Conservation (phyloP, 2,329 filamentous ascomycete genomes). For the Talaromyces piceae region DNA sequence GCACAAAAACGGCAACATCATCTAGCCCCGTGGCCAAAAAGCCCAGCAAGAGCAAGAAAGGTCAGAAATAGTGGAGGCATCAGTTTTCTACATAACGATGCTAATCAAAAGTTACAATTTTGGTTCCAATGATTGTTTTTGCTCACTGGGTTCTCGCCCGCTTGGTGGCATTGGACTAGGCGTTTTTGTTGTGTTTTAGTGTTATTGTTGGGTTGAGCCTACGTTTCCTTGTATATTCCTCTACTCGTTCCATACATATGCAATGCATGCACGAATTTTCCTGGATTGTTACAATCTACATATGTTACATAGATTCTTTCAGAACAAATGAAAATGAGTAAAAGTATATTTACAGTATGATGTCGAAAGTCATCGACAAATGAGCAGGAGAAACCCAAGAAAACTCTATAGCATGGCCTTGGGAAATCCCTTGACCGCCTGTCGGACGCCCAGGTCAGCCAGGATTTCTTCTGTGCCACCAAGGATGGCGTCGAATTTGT, state of each 20-base stretch:
- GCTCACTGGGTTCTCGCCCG: neutral
- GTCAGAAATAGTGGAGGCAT: constrained; percentile 9
- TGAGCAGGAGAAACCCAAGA: neutral
- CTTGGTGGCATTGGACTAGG: constrained; percentile 8
- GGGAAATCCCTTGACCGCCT: constrained; percentile 77
- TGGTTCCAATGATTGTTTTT: constrained; percentile 1
- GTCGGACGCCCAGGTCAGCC: constrained; percentile 71
- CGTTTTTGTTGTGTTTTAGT: too few species aligned
- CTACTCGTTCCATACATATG: neutral
- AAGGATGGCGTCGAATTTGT: constrained; percentile 73
- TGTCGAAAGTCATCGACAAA: neutral
- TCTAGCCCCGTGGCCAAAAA: constrained; percentile 1
- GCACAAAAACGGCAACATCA: neutral
- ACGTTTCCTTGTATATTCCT: constrained; percentile 2
- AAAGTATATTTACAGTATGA: neutral
- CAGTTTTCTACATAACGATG: neutral
- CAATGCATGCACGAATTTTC: neutral
- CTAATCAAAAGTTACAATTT: neutral
- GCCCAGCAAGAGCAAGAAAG: constrained; percentile 12
- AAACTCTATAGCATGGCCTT: constrained; percentile 70
- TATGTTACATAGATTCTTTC: neutral
- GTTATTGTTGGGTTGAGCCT: neutral
- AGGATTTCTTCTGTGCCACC: constrained; percentile 80
- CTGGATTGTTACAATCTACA: neutral
- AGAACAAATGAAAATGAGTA: neutral